These are phyloP conservation scores for Platanthera zijinensis DNA, from an alignment of 106 monocot genomes.

Conservation along the genomic window DNA sequence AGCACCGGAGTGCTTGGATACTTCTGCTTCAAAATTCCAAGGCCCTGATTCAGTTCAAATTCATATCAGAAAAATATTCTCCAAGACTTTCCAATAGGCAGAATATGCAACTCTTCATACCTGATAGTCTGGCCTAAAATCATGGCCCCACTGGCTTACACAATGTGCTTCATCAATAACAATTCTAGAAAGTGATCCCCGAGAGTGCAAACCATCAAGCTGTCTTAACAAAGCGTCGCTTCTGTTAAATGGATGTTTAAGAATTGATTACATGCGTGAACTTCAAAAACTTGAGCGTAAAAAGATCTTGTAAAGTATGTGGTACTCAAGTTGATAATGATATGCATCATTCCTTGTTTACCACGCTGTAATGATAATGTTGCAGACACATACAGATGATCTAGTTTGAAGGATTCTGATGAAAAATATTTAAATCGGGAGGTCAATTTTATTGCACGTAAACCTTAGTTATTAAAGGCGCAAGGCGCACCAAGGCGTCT, in stretches of 20 bases:
- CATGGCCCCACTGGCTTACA: slow-evolving; percentile 99
- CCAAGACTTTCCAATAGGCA: not conserved
- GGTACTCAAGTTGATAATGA: not conserved
- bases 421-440: not conserved
- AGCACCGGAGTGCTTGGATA: slow-evolving; percentile 79
- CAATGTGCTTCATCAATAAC: slow-evolving; percentile 99
- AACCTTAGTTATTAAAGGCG: no score
- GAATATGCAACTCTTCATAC: slow-evolving; percentile 19
- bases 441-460: not conserved
- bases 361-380: not conserved
- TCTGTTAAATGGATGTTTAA: slow-evolving; percentile 30
- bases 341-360: not conserved
- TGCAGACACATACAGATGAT: not conserved
- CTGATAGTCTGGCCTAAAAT: slow-evolving; percentile 99
- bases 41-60: slow-evolving; percentile 39
- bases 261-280: not conserved
- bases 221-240: slow-evolving; percentile 83
- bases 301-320: not conserved
- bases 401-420: not conserved
- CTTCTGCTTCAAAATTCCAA: slow-evolving; percentile 93
- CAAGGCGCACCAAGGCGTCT: no score
- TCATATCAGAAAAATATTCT: not conserved
- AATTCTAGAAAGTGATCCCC: slow-evolving; percentile 78
- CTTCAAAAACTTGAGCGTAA: not conserved
- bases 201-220: slow-evolving; percentile 61